Conservation (phyloP, 2,329 filamentous ascomycete genomes). For the Fusarium sp. region DNA sequence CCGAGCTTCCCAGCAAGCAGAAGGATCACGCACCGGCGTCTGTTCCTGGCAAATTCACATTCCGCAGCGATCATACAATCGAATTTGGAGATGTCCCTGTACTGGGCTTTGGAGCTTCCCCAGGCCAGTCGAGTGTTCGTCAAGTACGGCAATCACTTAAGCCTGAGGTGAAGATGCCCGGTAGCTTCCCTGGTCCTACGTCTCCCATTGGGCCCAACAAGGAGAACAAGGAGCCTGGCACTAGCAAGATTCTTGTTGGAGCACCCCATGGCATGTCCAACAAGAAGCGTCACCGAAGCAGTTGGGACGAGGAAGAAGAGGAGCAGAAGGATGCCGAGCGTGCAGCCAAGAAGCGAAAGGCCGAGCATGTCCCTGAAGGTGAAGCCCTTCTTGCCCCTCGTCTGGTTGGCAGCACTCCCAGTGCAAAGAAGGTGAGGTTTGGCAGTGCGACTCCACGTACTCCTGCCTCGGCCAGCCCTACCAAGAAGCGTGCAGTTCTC, state of each 20-base stretch:
- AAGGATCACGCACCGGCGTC: constrained; percentile 53
- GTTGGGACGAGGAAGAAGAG: constrained; percentile 68
- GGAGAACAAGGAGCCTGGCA: constrained; percentile 64
- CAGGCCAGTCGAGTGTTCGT: constrained; percentile 72
- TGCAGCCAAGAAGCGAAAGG: constrained; percentile 71
- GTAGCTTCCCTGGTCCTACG: constrained; percentile 63
- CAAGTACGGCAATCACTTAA: constrained; percentile 68
- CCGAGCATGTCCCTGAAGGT: constrained; percentile 62
- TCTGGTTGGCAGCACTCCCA: constrained; percentile 56
- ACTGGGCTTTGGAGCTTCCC: constrained; percentile 67
- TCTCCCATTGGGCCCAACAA: constrained; percentile 62
- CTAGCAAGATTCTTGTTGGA: constrained; percentile 56
- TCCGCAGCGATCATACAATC: constrained; percentile 76
- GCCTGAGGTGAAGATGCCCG: constrained; percentile 64
- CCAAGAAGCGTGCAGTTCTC: constrained; percentile 66
- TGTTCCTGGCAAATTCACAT: constrained; percentile 71
- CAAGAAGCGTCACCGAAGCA: constrained; percentile 74
- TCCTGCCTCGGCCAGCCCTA: constrained; percentile 57
- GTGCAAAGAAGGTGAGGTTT: constrained; percentile 54
- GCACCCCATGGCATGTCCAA: constrained; percentile 73
- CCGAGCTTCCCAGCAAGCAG: constrained; percentile 45
- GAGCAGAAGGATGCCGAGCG: constrained; percentile 63
- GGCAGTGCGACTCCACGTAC: constrained; percentile 44
- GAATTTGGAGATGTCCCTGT: constrained; percentile 64
- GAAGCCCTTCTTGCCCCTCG: constrained; percentile 66